These are phyloP conservation scores for Petasospora fabianii DNA, from an alignment of 1,139 yeast species.

Conservation along the genomic window DNA sequence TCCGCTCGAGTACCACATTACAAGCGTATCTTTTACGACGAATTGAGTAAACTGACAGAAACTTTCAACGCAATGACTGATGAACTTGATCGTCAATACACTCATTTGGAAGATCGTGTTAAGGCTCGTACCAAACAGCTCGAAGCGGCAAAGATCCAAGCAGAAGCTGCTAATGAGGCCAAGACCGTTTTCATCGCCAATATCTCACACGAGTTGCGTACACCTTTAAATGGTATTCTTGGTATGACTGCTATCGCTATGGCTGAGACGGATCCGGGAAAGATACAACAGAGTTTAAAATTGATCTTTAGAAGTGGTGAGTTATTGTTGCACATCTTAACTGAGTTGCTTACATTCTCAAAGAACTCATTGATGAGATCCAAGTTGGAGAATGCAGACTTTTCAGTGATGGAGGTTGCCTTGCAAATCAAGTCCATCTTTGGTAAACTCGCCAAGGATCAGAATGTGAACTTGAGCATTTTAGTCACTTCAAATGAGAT, in stretches of 20 bases:
- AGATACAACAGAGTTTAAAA: constrained; percentile 65
- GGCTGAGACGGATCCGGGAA: constrained; percentile 69
- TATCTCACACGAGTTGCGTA: constrained; percentile 90
- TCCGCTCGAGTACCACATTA: constrained; percentile 48
- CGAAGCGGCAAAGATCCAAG: constrained; percentile 83
- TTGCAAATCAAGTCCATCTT: constrained; percentile 86
- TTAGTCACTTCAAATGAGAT: constrained; percentile 55
- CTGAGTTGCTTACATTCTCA: constrained; percentile 84
- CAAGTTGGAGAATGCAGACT: constrained; percentile 77
- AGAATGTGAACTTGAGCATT: constrained; percentile 61
- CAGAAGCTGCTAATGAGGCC: constrained; percentile 93
- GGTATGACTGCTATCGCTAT: constrained; percentile 95
- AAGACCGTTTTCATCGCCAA: constrained; percentile 94
- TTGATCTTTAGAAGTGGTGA: constrained; percentile 88
- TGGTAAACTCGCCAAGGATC: constrained; percentile 77
- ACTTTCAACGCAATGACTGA: constrained; percentile 91
- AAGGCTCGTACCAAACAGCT: constrained; percentile 80
- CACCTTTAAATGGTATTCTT: constrained; percentile 91
- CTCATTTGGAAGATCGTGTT: constrained; percentile 86
- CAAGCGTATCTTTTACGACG: constrained; percentile 72
- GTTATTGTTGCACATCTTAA: constrained; percentile 75
- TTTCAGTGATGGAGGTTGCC: constrained; percentile 64
- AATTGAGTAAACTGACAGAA: constrained; percentile 79
- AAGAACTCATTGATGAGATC: constrained; percentile 85
- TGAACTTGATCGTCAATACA: constrained; percentile 78